These are phyloP conservation scores for Apiospora marii DNA, from an alignment of 2,329 filamentous ascomycete genomes.

Conservation along the genomic window DNA sequence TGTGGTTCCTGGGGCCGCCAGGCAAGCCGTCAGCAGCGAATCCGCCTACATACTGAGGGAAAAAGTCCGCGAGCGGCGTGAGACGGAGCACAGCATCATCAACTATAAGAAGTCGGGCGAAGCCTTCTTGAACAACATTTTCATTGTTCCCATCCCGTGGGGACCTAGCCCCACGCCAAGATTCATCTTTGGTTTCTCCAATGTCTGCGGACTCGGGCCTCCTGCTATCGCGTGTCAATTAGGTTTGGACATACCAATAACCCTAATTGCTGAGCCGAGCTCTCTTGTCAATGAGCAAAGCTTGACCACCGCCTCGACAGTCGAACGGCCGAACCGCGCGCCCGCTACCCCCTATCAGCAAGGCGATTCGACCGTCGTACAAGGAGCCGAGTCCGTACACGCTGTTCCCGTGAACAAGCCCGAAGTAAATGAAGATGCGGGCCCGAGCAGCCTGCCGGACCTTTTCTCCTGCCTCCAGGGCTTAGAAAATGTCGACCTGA, in stretches of 20 bases:
- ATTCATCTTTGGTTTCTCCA: constrained; percentile 90
- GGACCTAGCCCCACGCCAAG: constrained; percentile 68
- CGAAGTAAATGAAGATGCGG: not conserved
- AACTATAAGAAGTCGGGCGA: constrained; percentile 93
- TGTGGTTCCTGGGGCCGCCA: constrained; percentile 75
- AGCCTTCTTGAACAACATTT: constrained; percentile 89
- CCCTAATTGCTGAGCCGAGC: not conserved
- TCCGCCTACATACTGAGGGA: constrained; percentile 82
- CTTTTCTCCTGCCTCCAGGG: not conserved
- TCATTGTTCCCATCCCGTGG: constrained; percentile 91
- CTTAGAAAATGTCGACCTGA: not conserved
- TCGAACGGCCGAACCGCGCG: not conserved
- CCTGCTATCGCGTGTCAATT: not conserved
- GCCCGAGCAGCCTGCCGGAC: not conserved
- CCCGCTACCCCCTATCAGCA: not conserved
- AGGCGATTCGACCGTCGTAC: not conserved
- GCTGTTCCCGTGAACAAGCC: not conserved
- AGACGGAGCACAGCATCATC: constrained; percentile 88
- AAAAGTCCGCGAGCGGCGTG: constrained; percentile 72
- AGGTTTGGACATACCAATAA: not conserved
- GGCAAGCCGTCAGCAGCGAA: constrained; percentile 85
- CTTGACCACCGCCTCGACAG: constrained; percentile 53
- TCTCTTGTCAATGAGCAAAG: not conserved
- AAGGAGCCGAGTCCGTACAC: not conserved
- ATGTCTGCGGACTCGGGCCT: constrained; percentile 67